Evolutionary conservation across 2,329 filamentous ascomycete species (phyloP), one percentile per base, ranked within the genome.

Genomic region (Colletotrichum falcatum): DNA sequence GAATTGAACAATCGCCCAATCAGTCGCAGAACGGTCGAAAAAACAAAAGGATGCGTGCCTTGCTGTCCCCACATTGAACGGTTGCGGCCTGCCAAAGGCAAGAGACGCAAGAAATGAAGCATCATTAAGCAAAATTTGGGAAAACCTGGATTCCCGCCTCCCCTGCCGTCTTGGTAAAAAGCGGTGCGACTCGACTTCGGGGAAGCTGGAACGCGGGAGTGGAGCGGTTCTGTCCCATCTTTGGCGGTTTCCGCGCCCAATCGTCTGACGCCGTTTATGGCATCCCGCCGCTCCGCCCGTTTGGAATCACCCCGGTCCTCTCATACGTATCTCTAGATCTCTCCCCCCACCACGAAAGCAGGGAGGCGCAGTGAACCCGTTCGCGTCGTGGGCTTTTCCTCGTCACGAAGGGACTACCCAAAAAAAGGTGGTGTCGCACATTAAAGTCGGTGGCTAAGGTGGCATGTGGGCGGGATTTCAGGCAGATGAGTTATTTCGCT

Each of bases 321-420:
- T 30, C 48, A 33, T 30, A 33, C 16, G 23, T 28, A 18, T 1
- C n/a, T n/a, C n/a, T n/a, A n/a, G n/a, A 39, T 39, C 37, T 26
- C 59, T 37, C 61, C 33, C 42, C 48, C 61, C 66, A 66, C 54
- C 53, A 60, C 53, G 58, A 67, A 67, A 67, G 67, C 64, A 62
- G 48, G 67, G 67, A 67, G 67, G 67, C 67, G 67, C 67, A 70
- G 67, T 61, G 51, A 49, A 55, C 20, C 48, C 53, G 62, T 53
- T 60, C 67, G 54, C 63, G 56, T 66, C 63, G 56, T 61, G 63
- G 56, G 33, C 56, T 62, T 53, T 54, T 11, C 51, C 14, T 54
- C 28, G 28, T 11, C 30, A 12, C 35, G 39, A 48, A 61, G 42
- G 28, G 44, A 51, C 23, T n/a, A 46, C 30, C 44, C 33, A 37